A percentile compares a stretch with the other conserved stretches of the same genome.
Evolutionary conservation across 139 green algal species (phyloP).

Genomic region (Chlorella sorokiniana): DNA sequence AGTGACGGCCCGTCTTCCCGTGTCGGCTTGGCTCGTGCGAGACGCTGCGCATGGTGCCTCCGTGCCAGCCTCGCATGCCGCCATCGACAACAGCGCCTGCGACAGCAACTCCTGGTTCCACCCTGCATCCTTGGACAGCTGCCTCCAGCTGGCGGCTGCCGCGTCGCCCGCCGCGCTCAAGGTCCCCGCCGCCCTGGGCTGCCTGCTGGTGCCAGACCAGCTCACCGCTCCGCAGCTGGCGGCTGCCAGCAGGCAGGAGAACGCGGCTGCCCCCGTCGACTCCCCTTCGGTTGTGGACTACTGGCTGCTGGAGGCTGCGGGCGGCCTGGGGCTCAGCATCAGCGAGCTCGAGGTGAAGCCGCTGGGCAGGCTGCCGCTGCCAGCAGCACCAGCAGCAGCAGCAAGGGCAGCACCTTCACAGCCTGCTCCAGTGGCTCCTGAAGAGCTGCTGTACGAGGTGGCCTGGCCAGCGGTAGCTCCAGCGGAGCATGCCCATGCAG

Average conservation of each 20-base stretch:
- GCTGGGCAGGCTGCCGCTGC: background rate
- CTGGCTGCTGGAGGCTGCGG: background rate
- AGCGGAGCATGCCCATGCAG: background rate
- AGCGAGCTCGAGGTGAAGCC: conserved; percentile 28
- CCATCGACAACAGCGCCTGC: conserved; percentile 16
- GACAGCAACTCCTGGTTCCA: conserved; percentile 41
- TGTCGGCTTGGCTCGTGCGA: too few species aligned
- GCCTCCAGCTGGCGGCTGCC: conserved; percentile 65
- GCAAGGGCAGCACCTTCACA: background rate
- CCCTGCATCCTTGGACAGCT: conserved; percentile 61
- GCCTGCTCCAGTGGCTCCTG: background rate
- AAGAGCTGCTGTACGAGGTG: conserved; percentile 43
- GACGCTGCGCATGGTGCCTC: background rate
- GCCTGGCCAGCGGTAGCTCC: conserved; percentile 27
- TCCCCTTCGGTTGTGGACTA: conserved; percentile 22
- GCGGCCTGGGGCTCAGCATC: conserved; percentile 10
- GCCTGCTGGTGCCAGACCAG: conserved; percentile 1
- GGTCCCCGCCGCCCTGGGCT: conserved; percentile 28
- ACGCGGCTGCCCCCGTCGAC: background rate
- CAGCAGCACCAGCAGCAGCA: background rate
- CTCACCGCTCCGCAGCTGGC: background rate
- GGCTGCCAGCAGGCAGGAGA: conserved; percentile 20
- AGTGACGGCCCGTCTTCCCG: too few species aligned
- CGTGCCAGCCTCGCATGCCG: background rate
- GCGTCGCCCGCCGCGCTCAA: conserved; percentile 5